These are phyloP conservation scores for Aspergillus cavernicola DNA, from an alignment of 495 filamentous ascomycete genomes.

Conservation along the genomic window DNA sequence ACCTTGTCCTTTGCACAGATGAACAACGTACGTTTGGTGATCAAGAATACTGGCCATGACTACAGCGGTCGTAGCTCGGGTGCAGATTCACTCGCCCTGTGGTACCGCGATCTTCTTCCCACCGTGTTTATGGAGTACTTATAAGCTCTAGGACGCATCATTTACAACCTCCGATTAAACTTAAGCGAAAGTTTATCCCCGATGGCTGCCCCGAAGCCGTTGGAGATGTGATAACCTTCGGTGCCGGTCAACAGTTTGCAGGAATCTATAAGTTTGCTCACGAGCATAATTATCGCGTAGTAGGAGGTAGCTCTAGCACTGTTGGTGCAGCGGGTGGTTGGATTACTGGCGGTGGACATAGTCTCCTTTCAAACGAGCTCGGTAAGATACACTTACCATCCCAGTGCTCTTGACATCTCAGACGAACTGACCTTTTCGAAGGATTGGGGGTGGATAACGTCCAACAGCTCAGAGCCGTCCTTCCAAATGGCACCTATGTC, in stretches of 20 bases:
- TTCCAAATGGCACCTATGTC: constrained; percentile 38
- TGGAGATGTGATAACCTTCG: constrained; percentile 38
- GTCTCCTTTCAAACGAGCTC: constrained; percentile 32
- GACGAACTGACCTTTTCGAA: neutral
- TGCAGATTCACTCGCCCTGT: constrained; percentile 45
- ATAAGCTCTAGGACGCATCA: constrained; percentile 2
- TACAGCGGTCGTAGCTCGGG: constrained; percentile 52
- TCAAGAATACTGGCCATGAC: constrained; percentile 58
- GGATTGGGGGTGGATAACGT: constrained; percentile 45
- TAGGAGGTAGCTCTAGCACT: constrained; percentile 22
- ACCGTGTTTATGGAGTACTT: neutral
- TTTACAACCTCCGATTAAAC: neutral
- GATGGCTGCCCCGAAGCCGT: neutral
- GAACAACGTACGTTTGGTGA: constrained; percentile 16
- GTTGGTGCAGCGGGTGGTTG: constrained; percentile 41
- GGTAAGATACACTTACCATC: constrained; percentile 28
- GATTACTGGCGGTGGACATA: constrained; percentile 40
- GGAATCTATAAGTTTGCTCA: constrained; percentile 41
- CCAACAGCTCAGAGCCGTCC: constrained; percentile 41
- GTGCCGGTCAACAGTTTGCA: constrained; percentile 47
- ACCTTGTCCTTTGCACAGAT: constrained; percentile 16
- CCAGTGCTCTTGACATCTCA: neutral
- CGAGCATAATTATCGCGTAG: constrained; percentile 21
- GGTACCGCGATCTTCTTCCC: constrained; percentile 25
- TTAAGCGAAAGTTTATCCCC: constrained; percentile 1